phyloP scores from a whole-genome alignment of 2,329 filamentous ascomycete genomes.

The Coniochaeta sp. region DNA sequence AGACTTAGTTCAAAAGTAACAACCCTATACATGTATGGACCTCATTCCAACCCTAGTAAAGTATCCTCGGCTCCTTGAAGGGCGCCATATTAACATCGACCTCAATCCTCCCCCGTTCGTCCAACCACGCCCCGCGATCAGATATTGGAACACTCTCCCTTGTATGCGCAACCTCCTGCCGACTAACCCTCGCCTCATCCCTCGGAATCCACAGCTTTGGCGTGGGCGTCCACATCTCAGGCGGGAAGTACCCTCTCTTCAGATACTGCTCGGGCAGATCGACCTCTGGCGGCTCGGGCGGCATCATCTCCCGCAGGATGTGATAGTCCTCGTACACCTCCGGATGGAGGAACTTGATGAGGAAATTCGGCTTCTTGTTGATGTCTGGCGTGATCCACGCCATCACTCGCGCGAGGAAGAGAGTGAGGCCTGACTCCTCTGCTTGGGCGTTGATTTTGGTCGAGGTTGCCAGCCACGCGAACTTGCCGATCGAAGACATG shows the following conservation, averaged over 20 bases:
- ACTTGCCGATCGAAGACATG: constrained; percentile 13
- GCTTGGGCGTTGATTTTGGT: constrained; percentile 8
- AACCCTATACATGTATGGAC: not conserved
- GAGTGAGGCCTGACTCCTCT: constrained; percentile 6
- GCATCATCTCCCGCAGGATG: constrained; percentile 47
- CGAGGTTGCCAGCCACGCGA: constrained; percentile 12
- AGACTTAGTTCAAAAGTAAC: too few species aligned
- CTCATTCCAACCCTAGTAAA: constrained; percentile 16
- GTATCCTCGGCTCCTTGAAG: constrained; percentile 16
- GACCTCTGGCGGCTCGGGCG: constrained; percentile 19
- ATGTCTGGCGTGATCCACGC: constrained; percentile 20
- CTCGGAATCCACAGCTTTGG: constrained; percentile 70
- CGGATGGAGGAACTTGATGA: constrained; percentile 50
- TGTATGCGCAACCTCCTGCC: constrained; percentile 63
- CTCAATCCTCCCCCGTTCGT: constrained; percentile 34
- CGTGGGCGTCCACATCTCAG: constrained; percentile 52
- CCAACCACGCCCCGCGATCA: constrained; percentile 62
- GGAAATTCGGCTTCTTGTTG: constrained; percentile 34
- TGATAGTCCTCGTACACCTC: constrained; percentile 52
- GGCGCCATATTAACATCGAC: constrained; percentile 17
- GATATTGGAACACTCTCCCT: constrained; percentile 56
- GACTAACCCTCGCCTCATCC: constrained; percentile 60
- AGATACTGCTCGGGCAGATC: constrained; percentile 31
- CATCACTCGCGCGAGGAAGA: constrained; percentile 14
- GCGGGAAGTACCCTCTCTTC: constrained; percentile 62